Base-by-base conservation (phyloP, 2,329 filamentous ascomycete species). In the Trematosphaeria pertusa region DNA sequence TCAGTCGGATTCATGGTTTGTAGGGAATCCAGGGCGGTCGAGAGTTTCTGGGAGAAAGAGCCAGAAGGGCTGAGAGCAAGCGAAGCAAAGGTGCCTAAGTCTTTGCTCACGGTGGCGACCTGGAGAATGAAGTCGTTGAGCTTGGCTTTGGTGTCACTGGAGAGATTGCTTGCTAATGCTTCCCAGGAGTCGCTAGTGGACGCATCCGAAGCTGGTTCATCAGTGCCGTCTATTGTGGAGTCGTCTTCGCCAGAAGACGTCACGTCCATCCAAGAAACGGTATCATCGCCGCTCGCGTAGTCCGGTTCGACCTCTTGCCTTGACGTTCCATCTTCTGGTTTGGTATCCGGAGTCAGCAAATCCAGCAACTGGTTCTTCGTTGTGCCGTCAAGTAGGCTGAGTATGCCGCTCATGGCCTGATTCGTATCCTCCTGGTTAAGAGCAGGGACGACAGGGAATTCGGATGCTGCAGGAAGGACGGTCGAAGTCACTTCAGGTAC, bases 381-480 rank as follows among this genome's bases (percentile, higher is more conserved):
- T 10, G 6, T 31, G 6, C 44, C 38, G 15, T 54, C 47, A 5
- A 56, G 32, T 12, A 54, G 12, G n/a, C 32, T 21, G 7, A 54
- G 21, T 6, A 56, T 33, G 7, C 28, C 32, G 14, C 20, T 19
- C 17, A 56, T 42, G 11, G 39, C 44, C 18, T 53, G 30, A 17
- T 36, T 45, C 26, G 47, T 54, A 39, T 56, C 50, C 14, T 24
- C 26, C 5, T 39, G 39, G 24, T 46, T 40, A 10, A 52, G 35
- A 9, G 45, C 32, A 22, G 45, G 31, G 9, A 46, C 35, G 10
- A 46, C 35, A 11, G 45, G 26, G 11, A 36, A 17, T 30, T 34
- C 30, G 4, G 34, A 39, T 11, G 21, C 39, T 30, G 37, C 14
- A 10, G 24, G 20, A 5, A 37, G 14, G 19, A 32, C n/a, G 10